Percentiles rank a stretch among this genome's conserved stretches.
Conservation (phyloP, 2,329 filamentous ascomycete species). For the Colletotrichum musicola region DNA sequence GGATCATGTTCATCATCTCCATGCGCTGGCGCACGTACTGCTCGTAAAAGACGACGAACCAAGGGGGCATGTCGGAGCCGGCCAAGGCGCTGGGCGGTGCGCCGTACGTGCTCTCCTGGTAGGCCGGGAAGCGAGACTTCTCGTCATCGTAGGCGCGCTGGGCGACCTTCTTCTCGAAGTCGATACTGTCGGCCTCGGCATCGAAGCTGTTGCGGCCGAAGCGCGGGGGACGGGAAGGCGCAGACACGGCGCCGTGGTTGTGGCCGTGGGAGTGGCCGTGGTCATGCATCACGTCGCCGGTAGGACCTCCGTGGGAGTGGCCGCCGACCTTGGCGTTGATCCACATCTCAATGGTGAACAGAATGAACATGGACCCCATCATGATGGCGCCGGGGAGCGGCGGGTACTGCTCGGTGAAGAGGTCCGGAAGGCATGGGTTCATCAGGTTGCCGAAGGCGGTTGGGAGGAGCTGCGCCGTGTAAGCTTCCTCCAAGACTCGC, state of each 20-base stretch:
- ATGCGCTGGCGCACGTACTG: slow-evolving; percentile 72
- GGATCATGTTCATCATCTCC: slow-evolving; percentile 68
- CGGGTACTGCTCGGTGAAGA: slow-evolving; percentile 71
- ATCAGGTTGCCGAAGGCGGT: slow-evolving; percentile 68
- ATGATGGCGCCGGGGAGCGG: slow-evolving; percentile 74
- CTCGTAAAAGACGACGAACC: slow-evolving; percentile 74
- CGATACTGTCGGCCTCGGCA: slow-evolving; percentile 46
- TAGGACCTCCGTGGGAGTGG: slow-evolving; percentile 69
- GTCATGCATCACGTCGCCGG: slow-evolving; percentile 48
- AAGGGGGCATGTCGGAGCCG: slow-evolving; percentile 67
- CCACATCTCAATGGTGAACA: slow-evolving; percentile 74
- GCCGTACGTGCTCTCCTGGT: slow-evolving; percentile 42
- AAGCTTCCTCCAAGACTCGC: background rate
- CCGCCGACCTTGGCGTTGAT: slow-evolving; percentile 70
- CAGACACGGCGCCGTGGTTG: slow-evolving; percentile 23
- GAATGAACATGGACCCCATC: slow-evolving; percentile 71
- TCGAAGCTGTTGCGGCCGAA: slow-evolving; percentile 49
- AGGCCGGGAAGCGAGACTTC: slow-evolving; percentile 42
- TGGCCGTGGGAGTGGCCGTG: slow-evolving; percentile 27
- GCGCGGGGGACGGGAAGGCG: slow-evolving; percentile 49
- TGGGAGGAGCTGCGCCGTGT: slow-evolving; percentile 61
- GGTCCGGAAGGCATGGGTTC: slow-evolving; percentile 68
- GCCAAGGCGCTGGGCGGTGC: slow-evolving; percentile 46
- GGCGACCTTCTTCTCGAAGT: slow-evolving; percentile 57
- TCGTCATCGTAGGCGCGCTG: slow-evolving; percentile 56